Evolutionary conservation across 208 protist genomes (phyloP).

Genomic region (Angomonas deanei): DNA sequence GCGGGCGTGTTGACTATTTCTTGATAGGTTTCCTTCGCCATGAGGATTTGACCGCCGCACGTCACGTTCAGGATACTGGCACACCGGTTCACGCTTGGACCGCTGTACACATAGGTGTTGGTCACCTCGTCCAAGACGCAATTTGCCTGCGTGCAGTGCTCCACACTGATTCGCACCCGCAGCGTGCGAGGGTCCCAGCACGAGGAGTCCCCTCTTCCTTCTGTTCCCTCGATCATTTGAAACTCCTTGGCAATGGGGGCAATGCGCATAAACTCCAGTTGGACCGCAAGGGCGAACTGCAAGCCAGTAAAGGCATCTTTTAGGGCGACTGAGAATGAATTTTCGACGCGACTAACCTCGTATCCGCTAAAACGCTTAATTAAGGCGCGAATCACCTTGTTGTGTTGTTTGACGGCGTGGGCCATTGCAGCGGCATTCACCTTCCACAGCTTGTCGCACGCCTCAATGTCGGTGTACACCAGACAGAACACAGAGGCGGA

Average conservation of each 20-base stretch:
- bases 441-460: constrained; percentile 70
- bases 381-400: constrained; percentile 47
- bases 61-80: constrained; percentile 61
- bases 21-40: constrained; percentile 58
- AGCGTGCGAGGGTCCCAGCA: constrained; percentile 36
- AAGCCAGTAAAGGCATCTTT: constrained; percentile 50
- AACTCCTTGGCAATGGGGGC: constrained; percentile 54
- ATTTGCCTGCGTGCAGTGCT: constrained; percentile 67
- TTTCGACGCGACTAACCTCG: constrained; percentile 78
- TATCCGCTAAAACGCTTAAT: constrained; percentile 64
- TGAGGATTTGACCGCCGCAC: constrained; percentile 82
- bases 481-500: constrained; percentile 45
- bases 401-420: constrained; percentile 56
- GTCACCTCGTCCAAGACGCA: constrained; percentile 57
- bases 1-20: constrained; percentile 41
- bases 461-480: constrained; percentile 79
- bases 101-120: constrained; percentile 85
- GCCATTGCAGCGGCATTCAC: constrained; percentile 52
- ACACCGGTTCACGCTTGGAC: constrained; percentile 80
- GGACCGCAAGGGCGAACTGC: constrained; percentile 61
- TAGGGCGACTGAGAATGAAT: constrained; percentile 81
- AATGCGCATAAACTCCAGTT: constrained; percentile 69
- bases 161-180: constrained; percentile 61
- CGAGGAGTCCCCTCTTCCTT: constrained; percentile 35
- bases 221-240: constrained; percentile 45